These are phyloP conservation scores for Euphorbia lathyris DNA, from an alignment of 345 rosid species.

Conservation along the genomic window DNA sequence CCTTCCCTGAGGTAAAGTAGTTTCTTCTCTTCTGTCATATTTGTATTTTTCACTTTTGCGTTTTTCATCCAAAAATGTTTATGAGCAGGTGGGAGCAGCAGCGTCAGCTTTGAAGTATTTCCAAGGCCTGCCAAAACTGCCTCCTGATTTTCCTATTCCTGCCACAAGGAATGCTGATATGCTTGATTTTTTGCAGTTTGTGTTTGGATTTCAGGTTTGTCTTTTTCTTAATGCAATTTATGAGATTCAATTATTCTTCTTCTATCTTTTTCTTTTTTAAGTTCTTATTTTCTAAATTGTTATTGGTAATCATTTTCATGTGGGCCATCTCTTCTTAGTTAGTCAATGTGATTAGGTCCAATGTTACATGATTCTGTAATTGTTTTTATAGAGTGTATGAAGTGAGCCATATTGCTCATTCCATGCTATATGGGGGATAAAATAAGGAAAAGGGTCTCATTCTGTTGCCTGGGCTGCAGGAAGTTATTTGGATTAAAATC, in stretches of 20 bases:
- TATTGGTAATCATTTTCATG: background rate
- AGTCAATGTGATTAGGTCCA: background rate
- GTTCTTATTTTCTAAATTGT: background rate
- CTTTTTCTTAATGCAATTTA: constrained; percentile 8
- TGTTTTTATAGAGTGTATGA: background rate
- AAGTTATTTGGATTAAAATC: background rate
- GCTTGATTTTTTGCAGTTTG: constrained; percentile 81
- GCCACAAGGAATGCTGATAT: constrained; percentile 67
- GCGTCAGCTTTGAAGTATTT: constrained; percentile 64
- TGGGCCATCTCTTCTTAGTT: background rate
- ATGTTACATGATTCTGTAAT: background rate
- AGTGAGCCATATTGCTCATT: background rate
- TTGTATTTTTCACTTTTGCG: constrained; percentile 17
- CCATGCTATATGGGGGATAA: background rate
- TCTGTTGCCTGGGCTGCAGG: background rate
- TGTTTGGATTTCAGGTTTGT: constrained; percentile 96
- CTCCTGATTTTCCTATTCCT: constrained; percentile 65
- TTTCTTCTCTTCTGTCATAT: constrained; percentile 15
- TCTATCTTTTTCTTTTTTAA: background rate
- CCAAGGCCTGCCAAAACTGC: constrained; percentile 64
- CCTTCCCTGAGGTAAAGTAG: constrained; percentile 70
- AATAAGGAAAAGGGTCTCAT: background rate
- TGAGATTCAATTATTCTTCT: background rate
- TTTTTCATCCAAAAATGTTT: constrained; percentile 16
- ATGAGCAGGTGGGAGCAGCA: constrained; percentile 78